Conservation (phyloP, 2,329 filamentous ascomycete species). For the Monosporascus sp. region DNA sequence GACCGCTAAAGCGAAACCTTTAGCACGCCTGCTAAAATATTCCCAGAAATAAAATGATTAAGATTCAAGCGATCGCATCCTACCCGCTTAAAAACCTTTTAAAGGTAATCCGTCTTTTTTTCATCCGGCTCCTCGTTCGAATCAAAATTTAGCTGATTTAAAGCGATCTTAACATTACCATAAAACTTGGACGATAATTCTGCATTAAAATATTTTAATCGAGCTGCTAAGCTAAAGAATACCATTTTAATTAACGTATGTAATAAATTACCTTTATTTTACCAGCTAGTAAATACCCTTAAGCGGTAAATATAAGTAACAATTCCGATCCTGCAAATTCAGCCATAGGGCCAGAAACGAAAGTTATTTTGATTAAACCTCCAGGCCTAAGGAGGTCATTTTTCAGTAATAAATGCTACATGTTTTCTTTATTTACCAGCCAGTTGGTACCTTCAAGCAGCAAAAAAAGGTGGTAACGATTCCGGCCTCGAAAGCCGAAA, state of each 20-base stretch:
- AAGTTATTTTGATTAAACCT: too few species aligned
- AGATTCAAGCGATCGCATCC: slow-evolving; percentile 1
- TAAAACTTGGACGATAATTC: slow-evolving; percentile 3
- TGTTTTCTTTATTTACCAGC: too few species aligned
- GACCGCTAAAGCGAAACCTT: neutral
- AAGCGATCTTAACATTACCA: neutral
- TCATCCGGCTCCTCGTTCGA: neutral
- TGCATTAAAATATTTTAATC: slow-evolving; percentile 1
- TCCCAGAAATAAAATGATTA: slow-evolving; percentile 1
- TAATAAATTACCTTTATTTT: too few species aligned
- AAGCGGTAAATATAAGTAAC: too few species aligned
- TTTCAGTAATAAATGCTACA: too few species aligned
- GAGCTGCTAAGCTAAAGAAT: neutral
- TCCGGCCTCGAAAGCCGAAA: too few species aligned
- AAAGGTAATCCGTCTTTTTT: slow-evolving; percentile 1
- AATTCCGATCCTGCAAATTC: too few species aligned
- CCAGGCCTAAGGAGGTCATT: accelerated
- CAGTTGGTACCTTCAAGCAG: too few species aligned
- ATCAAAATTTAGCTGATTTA: neutral
- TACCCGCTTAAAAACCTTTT: neutral
- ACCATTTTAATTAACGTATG: too few species aligned
- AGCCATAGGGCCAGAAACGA: too few species aligned
- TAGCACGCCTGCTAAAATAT: neutral
- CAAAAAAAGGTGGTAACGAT: too few species aligned
- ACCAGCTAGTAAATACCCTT: too few species aligned